These are phyloP conservation scores for Geotrichum histeridarum DNA, from an alignment of 1,139 yeast genomes.

Conservation along the genomic window DNA sequence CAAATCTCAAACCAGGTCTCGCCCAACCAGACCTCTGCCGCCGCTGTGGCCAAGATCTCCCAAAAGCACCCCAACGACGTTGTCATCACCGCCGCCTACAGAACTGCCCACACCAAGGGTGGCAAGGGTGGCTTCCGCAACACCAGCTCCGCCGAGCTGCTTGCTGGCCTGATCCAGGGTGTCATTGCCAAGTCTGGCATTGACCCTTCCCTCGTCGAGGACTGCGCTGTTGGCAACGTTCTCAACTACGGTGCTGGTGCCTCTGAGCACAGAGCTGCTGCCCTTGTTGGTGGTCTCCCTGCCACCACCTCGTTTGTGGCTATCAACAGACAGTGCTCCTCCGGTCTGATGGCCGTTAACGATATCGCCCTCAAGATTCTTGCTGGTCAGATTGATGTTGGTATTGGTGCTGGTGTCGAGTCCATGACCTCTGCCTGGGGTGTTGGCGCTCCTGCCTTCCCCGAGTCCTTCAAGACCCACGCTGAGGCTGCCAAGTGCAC, in stretches of 20 bases:
- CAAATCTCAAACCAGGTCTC: conserved; percentile 33
- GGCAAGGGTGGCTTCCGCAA: conserved; percentile 79
- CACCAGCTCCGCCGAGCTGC: conserved; percentile 67
- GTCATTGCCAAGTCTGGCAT: conserved; percentile 54
- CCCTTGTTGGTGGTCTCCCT: conserved; percentile 68
- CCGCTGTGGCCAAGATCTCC: conserved; percentile 36
- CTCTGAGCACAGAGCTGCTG: conserved; percentile 80
- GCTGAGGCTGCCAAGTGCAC: conserved; percentile 57
- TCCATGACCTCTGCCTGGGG: conserved; percentile 86
- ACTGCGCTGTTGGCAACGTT: conserved; percentile 83
- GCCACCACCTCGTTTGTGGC: conserved; percentile 70
- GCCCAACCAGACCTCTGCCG: conserved; percentile 33
- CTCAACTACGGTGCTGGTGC: conserved; percentile 89
- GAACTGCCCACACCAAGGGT: conserved; percentile 85
- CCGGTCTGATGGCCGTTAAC: conserved; percentile 85
- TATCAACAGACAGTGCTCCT: conserved; percentile 88
- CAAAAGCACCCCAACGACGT: conserved; percentile 78
- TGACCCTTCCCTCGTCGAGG: conserved; percentile 68
- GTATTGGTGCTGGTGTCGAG: conserved; percentile 89
- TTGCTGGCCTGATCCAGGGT: conserved; percentile 58
- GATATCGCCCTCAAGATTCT: conserved; percentile 85
- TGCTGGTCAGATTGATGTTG: conserved; percentile 84
- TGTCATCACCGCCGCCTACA: conserved; percentile 78
- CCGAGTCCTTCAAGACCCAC: conserved; percentile 45
- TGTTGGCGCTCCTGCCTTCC: conserved; percentile 63